Percentiles rank a stretch among this genome's conserved stretches.
phyloP scores from a whole-genome alignment of 495 filamentous ascomycete species.

The Aspergillus leporis region DNA sequence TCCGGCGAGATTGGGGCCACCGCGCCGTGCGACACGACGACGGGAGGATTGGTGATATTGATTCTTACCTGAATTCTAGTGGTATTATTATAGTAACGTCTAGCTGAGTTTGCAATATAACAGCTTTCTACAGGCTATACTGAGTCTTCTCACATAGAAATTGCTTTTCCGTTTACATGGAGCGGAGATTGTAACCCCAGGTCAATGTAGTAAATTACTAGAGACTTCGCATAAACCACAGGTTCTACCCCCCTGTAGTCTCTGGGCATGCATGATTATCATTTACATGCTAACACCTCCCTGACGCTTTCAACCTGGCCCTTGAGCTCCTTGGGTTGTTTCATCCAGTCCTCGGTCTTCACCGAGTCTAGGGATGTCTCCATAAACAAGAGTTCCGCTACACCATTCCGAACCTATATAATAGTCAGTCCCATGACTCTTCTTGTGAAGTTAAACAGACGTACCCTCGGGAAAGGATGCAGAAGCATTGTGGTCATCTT shows the following conservation, averaged over 20 bases:
- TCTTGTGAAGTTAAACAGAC: constrained; percentile 13
- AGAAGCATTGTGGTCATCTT: constrained; percentile 60
- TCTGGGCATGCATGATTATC: background rate
- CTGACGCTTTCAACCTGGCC: constrained; percentile 35
- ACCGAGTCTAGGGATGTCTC: constrained; percentile 34
- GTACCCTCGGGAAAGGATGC: constrained; percentile 65
- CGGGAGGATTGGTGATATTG: no score
- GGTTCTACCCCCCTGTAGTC: no score
- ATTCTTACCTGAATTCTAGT: no score
- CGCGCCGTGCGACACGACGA: no score
- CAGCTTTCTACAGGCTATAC: no score
- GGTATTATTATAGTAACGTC: no score
- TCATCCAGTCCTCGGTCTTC: constrained; percentile 45
- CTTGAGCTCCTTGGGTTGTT: constrained; percentile 40
- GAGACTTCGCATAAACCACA: no score
- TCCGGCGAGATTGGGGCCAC: background rate
- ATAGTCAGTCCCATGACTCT: constrained; percentile 1
- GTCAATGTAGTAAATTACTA: no score
- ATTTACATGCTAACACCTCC: constrained; percentile 19
- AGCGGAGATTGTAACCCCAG: no score
- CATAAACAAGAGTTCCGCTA: constrained; percentile 42
- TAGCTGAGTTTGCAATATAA: no score
- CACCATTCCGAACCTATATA: constrained; percentile 35
- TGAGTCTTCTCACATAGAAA: no score
- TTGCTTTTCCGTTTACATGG: background rate